These are phyloP conservation scores for Cercophora sp. DNA, from an alignment of 495 filamentous ascomycete genomes.

Conservation along the genomic window DNA sequence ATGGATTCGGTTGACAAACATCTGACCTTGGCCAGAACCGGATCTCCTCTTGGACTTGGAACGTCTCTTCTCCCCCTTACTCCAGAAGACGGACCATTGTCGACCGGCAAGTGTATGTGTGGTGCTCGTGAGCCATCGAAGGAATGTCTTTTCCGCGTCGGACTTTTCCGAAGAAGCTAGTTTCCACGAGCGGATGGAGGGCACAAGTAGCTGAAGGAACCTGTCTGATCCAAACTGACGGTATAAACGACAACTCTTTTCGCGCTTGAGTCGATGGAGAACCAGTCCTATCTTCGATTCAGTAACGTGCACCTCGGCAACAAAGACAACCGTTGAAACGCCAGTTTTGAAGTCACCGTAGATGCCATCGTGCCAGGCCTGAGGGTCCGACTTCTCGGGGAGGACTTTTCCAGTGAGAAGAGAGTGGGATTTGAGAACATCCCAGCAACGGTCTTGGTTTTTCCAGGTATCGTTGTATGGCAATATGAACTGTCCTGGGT, in stretches of 20 bases:
- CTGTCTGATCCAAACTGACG: conserved; percentile 44
- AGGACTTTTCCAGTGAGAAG: conserved; percentile 24
- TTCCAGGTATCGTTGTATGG: conserved; percentile 35
- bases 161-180: conserved; percentile 22
- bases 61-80: conserved; percentile 34
- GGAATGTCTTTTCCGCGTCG: conserved; percentile 9
- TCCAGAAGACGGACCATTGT: conserved; percentile 43
- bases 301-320: conserved; percentile 30
- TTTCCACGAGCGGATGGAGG: too few relatives aligned
- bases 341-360: conserved; percentile 30
- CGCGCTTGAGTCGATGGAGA: conserved; percentile 38
- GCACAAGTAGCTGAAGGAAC: conserved; percentile 42
- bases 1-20: conserved; percentile 37
- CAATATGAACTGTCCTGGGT: conserved; percentile 24
- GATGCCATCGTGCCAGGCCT: conserved; percentile 37
- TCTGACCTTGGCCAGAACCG: conserved; percentile 28
- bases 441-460: too few relatives aligned
- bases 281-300: conserved; percentile 26
- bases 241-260: conserved; percentile 39
- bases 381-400: conserved; percentile 33
- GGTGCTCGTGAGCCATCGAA: conserved; percentile 37
- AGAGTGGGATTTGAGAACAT: too few relatives aligned
- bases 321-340: conserved; percentile 33
- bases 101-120: conserved; percentile 42
- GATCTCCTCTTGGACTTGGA: conserved; percentile 34